phyloP scores from a whole-genome alignment of 805 yeast species.

The Monosporozyma servazzii region DNA sequence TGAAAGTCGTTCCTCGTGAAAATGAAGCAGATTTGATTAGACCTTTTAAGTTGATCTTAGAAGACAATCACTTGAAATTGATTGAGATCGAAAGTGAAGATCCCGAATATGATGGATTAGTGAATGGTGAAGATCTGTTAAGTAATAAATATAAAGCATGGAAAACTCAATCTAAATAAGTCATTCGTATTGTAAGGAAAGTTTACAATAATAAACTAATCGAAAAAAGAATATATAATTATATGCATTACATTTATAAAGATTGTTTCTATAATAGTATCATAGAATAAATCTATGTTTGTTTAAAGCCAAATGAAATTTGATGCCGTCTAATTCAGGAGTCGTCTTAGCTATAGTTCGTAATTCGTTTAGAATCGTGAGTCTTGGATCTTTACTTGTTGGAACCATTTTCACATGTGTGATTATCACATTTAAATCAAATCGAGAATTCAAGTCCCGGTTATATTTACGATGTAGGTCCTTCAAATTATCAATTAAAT shows the following conservation, averaged over 20 bases:
- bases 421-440: constrained; percentile 34
- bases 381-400: constrained; percentile 45
- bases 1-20: constrained; percentile 43
- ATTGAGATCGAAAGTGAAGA: constrained; percentile 37
- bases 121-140: constrained; percentile 3
- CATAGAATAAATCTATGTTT: constrained; percentile 15
- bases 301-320: constrained; percentile 22
- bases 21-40: constrained; percentile 42
- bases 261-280: not conserved
- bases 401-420: constrained; percentile 43
- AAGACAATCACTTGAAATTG: constrained; percentile 43
- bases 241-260: not conserved
- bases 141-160: constrained; percentile 2
- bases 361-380: constrained; percentile 41
- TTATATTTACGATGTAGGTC: constrained; percentile 30
- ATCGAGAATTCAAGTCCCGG: constrained; percentile 21
- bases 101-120: constrained; percentile 10
- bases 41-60: constrained; percentile 44
- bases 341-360: constrained; percentile 29
- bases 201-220: not conserved
- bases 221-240: not conserved
- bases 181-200: not conserved
- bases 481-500: constrained; percentile 49
- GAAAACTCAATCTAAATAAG: not conserved
- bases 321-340: constrained; percentile 31